Conservation (phyloP, 306 rosid genomes). For the Trifolium fragiferum region DNA sequence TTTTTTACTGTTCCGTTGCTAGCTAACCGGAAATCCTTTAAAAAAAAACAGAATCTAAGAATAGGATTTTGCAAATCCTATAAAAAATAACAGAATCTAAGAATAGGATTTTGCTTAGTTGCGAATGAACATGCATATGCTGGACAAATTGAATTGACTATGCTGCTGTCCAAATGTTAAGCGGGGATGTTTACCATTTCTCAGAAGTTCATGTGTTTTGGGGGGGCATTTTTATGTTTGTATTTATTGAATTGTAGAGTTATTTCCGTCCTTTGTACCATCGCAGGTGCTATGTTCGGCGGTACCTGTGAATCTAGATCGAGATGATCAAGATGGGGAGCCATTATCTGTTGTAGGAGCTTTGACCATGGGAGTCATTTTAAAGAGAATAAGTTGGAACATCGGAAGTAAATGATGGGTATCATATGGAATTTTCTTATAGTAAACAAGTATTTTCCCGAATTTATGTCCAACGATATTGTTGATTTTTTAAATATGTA, state of each 20-base stretch:
- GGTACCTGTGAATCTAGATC: slow-evolving; percentile 3
- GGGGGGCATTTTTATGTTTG: not conserved
- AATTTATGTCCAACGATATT: slow-evolving; percentile 30
- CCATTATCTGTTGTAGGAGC: slow-evolving; percentile 23
- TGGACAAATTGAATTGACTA: not conserved
- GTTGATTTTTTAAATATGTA: slow-evolving; percentile 30
- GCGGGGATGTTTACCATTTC: not conserved
- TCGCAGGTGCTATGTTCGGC: slow-evolving; percentile 26
- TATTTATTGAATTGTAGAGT: not conserved
- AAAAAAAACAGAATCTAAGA: not conserved
- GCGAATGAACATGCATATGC: not conserved
- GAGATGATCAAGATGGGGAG: not conserved
- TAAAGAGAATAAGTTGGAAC: slow-evolving; percentile 28
- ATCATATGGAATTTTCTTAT: slow-evolving; percentile 4
- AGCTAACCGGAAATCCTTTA: not conserved
- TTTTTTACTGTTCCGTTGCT: not conserved
- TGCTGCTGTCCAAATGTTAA: not conserved
- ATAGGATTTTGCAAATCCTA: not conserved
- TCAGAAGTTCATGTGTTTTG: not conserved
- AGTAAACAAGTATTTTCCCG: slow-evolving; percentile 1
- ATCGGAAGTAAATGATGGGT: slow-evolving; percentile 31
- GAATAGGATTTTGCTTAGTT: not conserved
- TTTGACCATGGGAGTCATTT: slow-evolving; percentile 23
- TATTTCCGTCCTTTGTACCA: not conserved
- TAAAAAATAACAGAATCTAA: not conserved